Conservation (phyloP, 2,329 filamentous ascomycete species). For the Colletotrichum australisinense region DNA sequence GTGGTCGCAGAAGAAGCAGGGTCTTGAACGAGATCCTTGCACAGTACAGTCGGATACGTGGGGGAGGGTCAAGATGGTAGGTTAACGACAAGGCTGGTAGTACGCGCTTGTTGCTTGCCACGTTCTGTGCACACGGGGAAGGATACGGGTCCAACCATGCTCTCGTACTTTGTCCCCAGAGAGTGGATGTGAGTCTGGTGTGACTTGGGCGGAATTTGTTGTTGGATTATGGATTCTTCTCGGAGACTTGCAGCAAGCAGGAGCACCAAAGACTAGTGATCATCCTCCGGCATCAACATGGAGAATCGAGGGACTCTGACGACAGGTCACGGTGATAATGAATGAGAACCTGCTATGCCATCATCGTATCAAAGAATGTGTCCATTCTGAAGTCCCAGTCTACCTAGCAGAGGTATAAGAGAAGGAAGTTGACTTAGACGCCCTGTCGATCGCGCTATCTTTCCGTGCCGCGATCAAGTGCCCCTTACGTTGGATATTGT, state of each 20-base stretch:
- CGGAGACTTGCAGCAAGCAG: not conserved
- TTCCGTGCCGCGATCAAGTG: not conserved
- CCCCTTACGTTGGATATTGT: not conserved
- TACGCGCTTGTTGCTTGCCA: not conserved
- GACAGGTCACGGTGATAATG: not conserved
- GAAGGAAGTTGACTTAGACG: too few relatives aligned
- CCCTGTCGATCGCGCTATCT: not conserved
- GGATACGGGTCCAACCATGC: not conserved
- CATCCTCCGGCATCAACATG: not conserved
- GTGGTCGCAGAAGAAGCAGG: not conserved
- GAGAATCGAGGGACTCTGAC: not conserved
- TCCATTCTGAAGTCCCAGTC: not conserved
- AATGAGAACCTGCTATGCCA: not conserved
- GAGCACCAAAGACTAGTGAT: not conserved
- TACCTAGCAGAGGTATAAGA: not conserved
- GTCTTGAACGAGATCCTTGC: not conserved
- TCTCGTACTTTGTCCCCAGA: not conserved
- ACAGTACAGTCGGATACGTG: slow-evolving; percentile 12
- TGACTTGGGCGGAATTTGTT: not conserved
- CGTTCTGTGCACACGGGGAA: not conserved
- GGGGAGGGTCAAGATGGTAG: slow-evolving; percentile 8
- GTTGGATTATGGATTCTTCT: not conserved
- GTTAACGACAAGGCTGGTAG: not conserved
- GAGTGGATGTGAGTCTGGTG: not conserved
- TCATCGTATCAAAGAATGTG: not conserved